These are phyloP conservation scores for Puya raimondii DNA, from an alignment of 176 grass and related monocot genomes.

Conservation along the genomic window DNA sequence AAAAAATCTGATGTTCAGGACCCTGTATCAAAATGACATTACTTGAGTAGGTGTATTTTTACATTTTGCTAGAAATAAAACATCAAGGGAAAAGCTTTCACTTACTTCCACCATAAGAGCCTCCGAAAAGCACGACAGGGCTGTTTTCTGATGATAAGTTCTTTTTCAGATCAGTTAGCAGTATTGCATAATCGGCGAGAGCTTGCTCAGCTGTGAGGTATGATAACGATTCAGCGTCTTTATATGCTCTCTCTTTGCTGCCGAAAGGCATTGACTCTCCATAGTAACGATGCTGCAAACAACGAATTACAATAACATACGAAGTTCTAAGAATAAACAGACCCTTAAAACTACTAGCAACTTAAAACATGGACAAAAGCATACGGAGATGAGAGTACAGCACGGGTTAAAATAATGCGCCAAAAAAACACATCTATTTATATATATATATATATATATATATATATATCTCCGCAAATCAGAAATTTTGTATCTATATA, in stretches of 20 bases:
- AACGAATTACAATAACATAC: neutral
- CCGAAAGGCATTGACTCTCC: constrained; percentile 94
- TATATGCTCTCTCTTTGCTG: constrained; percentile 64
- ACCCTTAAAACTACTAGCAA: neutral
- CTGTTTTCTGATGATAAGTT: constrained; percentile 70
- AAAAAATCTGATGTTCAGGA: too few relatives aligned
- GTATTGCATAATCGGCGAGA: constrained; percentile 67
- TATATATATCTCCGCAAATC: too few relatives aligned
- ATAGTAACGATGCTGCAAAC: constrained; percentile 82
- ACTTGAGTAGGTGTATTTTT: too few relatives aligned
- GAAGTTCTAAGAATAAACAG: neutral
- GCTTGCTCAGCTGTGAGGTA: constrained; percentile 83
- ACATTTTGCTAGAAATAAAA: too few relatives aligned
- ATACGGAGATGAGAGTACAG: too few relatives aligned
- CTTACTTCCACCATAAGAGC: constrained; percentile 97
- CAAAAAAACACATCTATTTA: too few relatives aligned
- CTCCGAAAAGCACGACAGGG: constrained; percentile 85
- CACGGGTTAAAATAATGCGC: too few relatives aligned
- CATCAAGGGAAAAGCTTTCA: too few relatives aligned
- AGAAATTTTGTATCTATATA: too few relatives aligned
- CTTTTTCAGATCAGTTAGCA: constrained; percentile 62
- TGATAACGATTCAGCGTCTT: constrained; percentile 56
- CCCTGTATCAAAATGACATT: too few relatives aligned
- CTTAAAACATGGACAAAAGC: too few relatives aligned
- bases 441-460: too few relatives aligned